Evolutionary conservation across 768 basidiomycete species (phyloP).

Genomic region (Strobilomyces echinocephalus): DNA sequence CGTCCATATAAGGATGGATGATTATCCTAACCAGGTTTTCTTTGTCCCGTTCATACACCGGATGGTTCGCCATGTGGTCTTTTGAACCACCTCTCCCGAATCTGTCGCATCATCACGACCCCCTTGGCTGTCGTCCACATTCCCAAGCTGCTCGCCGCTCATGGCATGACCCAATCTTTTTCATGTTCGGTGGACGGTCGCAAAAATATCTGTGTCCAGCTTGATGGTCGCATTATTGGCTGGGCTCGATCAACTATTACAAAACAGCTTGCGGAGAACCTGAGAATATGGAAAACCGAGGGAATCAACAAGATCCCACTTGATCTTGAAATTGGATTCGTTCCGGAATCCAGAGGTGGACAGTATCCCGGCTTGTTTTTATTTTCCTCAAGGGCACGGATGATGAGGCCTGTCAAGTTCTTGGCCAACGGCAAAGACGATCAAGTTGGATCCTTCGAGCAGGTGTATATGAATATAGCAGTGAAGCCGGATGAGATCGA

Average conservation of each 20-base stretch:
- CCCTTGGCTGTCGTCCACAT: conserved; percentile 74
- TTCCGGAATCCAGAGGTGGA: conserved; percentile 84
- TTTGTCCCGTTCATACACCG: conserved; percentile 98
- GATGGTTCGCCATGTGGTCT: conserved; percentile 98
- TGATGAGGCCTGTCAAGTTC: conserved; percentile 98
- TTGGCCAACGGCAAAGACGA: conserved; percentile 81
- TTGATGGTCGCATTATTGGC: conserved; percentile 94
- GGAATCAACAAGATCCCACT: conserved; percentile 74
- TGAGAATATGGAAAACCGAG: conserved; percentile 95
- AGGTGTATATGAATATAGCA: conserved; percentile 99
- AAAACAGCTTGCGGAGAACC: conserved; percentile 71
- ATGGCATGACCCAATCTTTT: conserved; percentile 94
- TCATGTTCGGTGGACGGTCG: conserved; percentile 75
- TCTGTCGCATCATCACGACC: conserved; percentile 84
- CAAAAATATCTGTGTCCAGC: conserved; percentile 80
- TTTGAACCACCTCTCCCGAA: conserved; percentile 91
- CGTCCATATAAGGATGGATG: conserved; percentile 4
- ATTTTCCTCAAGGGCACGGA: conserved; percentile 80
- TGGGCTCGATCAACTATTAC: conserved; percentile 80
- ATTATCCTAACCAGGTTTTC: conserved; percentile 58
- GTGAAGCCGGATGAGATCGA: conserved; percentile 84
- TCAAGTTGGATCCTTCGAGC: conserved; percentile 93
- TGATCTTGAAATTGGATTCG: conserved; percentile 91
- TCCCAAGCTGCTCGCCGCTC: conserved; percentile 71
- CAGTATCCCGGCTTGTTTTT: conserved; percentile 96